phyloP scores from a whole-genome alignment of 169 alveolate species.

The Eimeria acervulina region DNA sequence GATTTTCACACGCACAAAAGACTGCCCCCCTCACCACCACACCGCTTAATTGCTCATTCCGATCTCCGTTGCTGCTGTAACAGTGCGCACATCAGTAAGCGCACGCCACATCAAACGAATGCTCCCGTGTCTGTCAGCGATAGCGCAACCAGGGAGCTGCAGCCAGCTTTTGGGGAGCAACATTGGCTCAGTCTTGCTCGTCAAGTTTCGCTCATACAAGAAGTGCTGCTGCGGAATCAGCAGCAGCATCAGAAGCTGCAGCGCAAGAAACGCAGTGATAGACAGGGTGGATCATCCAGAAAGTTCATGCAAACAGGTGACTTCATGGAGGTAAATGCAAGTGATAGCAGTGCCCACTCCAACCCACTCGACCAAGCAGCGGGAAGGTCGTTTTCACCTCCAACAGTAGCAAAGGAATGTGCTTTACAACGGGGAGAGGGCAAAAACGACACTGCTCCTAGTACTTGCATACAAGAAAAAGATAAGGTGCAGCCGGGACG shows the following conservation, averaged over 20 bases:
- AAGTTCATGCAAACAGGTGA: background rate
- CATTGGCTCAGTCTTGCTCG: constrained; percentile 55
- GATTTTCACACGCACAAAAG: background rate
- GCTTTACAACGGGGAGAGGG: background rate
- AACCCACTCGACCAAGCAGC: background rate
- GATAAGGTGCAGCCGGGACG: background rate
- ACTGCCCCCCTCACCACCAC: constrained; percentile 59
- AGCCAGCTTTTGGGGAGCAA: constrained; percentile 63
- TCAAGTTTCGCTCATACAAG: constrained; percentile 21
- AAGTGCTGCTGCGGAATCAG: background rate
- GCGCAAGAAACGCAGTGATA: constrained; percentile 22
- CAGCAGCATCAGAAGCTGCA: background rate
- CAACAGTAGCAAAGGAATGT: background rate
- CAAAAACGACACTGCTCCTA: background rate
- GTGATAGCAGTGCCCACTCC: background rate
- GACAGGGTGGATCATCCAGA: background rate
- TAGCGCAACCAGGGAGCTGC: background rate
- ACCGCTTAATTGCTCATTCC: constrained; percentile 62
- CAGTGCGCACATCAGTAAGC: background rate
- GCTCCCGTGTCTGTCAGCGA: background rate
- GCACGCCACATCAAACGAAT: background rate
- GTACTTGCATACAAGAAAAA: background rate
- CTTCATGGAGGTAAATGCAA: background rate
- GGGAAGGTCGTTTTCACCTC: background rate
- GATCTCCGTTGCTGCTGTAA: background rate